These are phyloP conservation scores for Candida argentea DNA, from an alignment of 805 yeast species.

Conservation along the genomic window DNA sequence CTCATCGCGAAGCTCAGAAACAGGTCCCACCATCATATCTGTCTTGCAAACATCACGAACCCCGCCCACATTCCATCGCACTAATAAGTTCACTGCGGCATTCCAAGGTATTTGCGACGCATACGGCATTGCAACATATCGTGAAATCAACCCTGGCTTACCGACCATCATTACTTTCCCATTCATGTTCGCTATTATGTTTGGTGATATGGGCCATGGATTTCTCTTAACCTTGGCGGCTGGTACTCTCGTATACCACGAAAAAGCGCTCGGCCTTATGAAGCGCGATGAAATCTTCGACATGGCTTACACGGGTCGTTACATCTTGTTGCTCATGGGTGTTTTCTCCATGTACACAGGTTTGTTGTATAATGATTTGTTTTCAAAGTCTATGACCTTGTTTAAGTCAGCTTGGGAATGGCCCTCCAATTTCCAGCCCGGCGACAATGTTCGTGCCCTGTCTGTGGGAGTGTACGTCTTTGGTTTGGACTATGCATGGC, in stretches of 20 bases:
- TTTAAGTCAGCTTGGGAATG: slow-evolving; percentile 65
- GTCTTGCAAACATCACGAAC: slow-evolving; percentile 53
- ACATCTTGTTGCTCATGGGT: slow-evolving; percentile 63
- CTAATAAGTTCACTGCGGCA: slow-evolving; percentile 59
- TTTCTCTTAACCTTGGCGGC: slow-evolving; percentile 50
- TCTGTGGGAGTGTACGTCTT: slow-evolving; percentile 44
- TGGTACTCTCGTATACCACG: slow-evolving; percentile 42
- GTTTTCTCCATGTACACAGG: slow-evolving; percentile 67
- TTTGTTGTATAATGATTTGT: slow-evolving; percentile 60
- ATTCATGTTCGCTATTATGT: slow-evolving; percentile 77
- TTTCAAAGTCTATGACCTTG: slow-evolving; percentile 59
- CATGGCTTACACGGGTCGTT: slow-evolving; percentile 67
- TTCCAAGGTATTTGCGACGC: slow-evolving; percentile 67
- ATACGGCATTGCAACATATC: slow-evolving; percentile 69
- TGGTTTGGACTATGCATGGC: slow-evolving; percentile 71
- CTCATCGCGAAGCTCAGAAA: too few relatives aligned
- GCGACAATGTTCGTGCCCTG: slow-evolving; percentile 33
- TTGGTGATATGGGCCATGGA: slow-evolving; percentile 80
- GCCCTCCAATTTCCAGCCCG: slow-evolving; percentile 37
- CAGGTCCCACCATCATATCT: slow-evolving; percentile 41
- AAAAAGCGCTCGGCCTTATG: slow-evolving; percentile 40
- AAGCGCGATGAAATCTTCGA: slow-evolving; percentile 64
- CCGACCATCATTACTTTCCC: slow-evolving; percentile 72
- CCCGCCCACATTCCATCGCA: slow-evolving; percentile 64
- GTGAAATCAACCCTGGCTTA: slow-evolving; percentile 67